phyloP scores from a whole-genome alignment of 495 filamentous ascomycete species.

The Lasiosphaeriaceae sp. region DNA sequence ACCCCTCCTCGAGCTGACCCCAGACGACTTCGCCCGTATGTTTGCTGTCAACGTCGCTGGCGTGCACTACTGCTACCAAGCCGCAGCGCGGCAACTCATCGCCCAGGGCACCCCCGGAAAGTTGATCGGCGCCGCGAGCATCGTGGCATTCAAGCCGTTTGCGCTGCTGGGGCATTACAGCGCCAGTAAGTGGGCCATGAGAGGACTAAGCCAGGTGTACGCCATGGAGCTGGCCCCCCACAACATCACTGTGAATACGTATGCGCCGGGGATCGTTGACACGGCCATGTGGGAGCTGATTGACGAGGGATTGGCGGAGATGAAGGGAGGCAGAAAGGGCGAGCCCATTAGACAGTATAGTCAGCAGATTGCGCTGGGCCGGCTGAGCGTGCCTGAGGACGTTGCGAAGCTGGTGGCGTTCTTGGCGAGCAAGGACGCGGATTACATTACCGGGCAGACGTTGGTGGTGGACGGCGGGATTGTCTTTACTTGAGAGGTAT shows the following conservation, averaged over 20 bases:
- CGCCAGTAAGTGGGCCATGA: constrained; percentile 58
- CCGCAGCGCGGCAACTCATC: constrained; percentile 53
- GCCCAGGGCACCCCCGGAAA: constrained; percentile 46
- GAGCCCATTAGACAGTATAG: constrained; percentile 47
- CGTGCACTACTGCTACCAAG: constrained; percentile 55
- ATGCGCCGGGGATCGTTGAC: constrained; percentile 59
- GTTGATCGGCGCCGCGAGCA: constrained; percentile 51
- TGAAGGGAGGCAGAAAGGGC: constrained; percentile 43
- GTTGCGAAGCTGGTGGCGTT: constrained; percentile 56
- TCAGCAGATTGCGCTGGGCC: constrained; percentile 47
- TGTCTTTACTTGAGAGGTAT: constrained; percentile 41
- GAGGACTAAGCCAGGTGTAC: constrained; percentile 54
- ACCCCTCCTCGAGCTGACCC: too few species aligned
- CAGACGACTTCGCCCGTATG: too few species aligned
- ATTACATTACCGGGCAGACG: constrained; percentile 62
- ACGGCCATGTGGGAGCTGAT: constrained; percentile 61
- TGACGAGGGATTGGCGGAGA: constrained; percentile 47
- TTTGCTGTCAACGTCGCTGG: constrained; percentile 55
- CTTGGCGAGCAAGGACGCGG: constrained; percentile 49
- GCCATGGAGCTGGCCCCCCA: constrained; percentile 55
- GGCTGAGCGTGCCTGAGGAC: constrained; percentile 54
- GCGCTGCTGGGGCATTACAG: constrained; percentile 50
- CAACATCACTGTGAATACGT: constrained; percentile 59
- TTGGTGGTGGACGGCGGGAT: constrained; percentile 61
- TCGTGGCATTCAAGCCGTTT: constrained; percentile 55